Evolutionary conservation across 176 grass and related monocot genomes (phyloP), one percentile per base, ranked within the genome.

Genomic region (Eleusine indica): DNA sequence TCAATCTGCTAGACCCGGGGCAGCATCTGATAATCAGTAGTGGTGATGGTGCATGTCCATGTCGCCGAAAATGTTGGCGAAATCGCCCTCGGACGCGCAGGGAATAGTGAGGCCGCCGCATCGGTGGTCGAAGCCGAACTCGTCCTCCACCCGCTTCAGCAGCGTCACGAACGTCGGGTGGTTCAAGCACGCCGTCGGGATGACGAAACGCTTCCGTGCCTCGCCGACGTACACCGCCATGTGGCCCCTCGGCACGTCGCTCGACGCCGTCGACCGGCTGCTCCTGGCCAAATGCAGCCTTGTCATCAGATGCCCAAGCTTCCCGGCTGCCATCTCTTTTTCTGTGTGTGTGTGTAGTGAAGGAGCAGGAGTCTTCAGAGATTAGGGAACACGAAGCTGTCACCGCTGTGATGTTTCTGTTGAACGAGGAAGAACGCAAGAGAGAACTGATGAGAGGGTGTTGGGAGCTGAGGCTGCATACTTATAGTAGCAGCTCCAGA

Each of bases 71-170:
- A 89, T 69, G 69, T 80, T 18, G 5, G 41, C 56, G 37, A 92
- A 89, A 49, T 89, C 74, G 6, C 49, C 18, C 60, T 92, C 90
- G 18, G 79, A 69, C 3, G 81, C 71, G 57, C 87, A 86, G 4
- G 90, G 90, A 79, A 92, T 83, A 44, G 74, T 84, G 61, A 92
- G 90, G 73, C 73, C 90, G 32, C 85, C 85, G 39, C 79, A 22
- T 1, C 75, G 85, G 79, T 93, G 85, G 69, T 93, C 82, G 83
- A 90, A 90, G 52, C 88, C 88, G 79, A 88, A 93, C 79, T 93
- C 88, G 2, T 93, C 88, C 80, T 90, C 91, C 60, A 88, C 91
- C 57, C 83, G 65, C 71, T 90, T 82, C 21, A 90, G 81, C 29
- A 88, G 78, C 62, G 67, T 70, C 22, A 90, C 69, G 79, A 93